phyloP scores from a whole-genome alignment of 345 rosid species.

The Populus euphratica region DNA sequence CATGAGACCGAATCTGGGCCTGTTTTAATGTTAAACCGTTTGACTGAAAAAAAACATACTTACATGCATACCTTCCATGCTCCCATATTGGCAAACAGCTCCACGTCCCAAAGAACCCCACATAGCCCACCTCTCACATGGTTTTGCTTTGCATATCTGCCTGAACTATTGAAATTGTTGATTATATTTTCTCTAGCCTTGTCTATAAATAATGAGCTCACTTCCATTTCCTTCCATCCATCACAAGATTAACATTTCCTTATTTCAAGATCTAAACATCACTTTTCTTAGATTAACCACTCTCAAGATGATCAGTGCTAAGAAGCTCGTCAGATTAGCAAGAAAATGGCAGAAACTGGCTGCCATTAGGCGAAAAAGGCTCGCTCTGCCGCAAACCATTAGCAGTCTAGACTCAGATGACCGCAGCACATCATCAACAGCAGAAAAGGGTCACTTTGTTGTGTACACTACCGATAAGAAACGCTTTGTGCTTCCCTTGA shows the following conservation, averaged over 20 bases:
- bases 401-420: background rate
- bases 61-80: background rate
- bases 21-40: background rate
- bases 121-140: background rate
- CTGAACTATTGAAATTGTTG: background rate
- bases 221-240: background rate
- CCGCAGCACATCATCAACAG: background rate
- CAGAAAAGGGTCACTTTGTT: slow-evolving; percentile 17
- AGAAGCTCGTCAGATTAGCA: slow-evolving; percentile 3
- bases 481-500: slow-evolving; percentile 12
- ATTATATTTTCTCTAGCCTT: background rate
- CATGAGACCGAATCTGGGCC: too few species aligned
- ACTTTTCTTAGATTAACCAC: background rate
- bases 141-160: background rate
- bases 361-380: background rate
- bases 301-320: slow-evolving; percentile 7
- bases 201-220: background rate
- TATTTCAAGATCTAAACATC: background rate
- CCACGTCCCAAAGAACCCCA: background rate
- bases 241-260: slow-evolving; percentile 4
- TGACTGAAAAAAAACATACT: background rate
- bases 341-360: slow-evolving; percentile 8
- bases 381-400: background rate
- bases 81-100: background rate
- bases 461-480: slow-evolving; percentile 5